Base-by-base conservation (phyloP, 2,329 filamentous ascomycete species). In the Hymenoscyphus infarciens region DNA sequence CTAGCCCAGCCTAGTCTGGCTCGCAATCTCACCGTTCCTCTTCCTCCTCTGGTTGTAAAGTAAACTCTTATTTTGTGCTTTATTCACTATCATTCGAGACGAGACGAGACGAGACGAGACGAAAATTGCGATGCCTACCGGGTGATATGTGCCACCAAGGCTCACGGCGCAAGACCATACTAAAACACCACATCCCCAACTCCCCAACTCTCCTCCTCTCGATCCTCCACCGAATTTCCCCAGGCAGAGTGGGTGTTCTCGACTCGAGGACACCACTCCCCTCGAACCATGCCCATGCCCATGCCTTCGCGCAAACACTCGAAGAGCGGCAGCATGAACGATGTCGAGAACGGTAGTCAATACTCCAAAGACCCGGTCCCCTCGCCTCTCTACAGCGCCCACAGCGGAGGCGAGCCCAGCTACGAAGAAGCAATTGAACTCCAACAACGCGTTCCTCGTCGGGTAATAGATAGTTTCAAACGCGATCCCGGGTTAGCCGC, bases 401-500 rank as follows among this genome's bases (percentile, higher is more conserved):
- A 63, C 33, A 64, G 66, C 10, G 22, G 29, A 16, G 64, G 63
- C 39, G 65, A 68, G 33, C 69, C 67, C 29, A 70, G 62, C 29
- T 70, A 71, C 39, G 70, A 69, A 45, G 66, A 67, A 56, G 67
- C 64, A 11, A 68, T 63, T 1, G 61, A 66, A 49, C 52, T 70
- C 8, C 57, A 60, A 13, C 66, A 63, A 56, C 59, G 60, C 22
- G 27, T 66, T 7, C 62, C 59, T 5, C 61, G 64, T n/a, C 65
- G 68, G 5, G 39, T 73, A 3, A 49, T 69, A 2, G 66, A 72
- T 22, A 70, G 67, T 56, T 74, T 74, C 61, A 68, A 68, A 61
- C 64, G 71, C 22, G 70, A 72, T 63, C 71, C 69, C 10, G 64
- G 63, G 16, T 86, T 84, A 56, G 83, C 75, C 61, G 77, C 80